These are phyloP conservation scores for Solanum okadae DNA, from an alignment of 257 asterid species.

Conservation along the genomic window DNA sequence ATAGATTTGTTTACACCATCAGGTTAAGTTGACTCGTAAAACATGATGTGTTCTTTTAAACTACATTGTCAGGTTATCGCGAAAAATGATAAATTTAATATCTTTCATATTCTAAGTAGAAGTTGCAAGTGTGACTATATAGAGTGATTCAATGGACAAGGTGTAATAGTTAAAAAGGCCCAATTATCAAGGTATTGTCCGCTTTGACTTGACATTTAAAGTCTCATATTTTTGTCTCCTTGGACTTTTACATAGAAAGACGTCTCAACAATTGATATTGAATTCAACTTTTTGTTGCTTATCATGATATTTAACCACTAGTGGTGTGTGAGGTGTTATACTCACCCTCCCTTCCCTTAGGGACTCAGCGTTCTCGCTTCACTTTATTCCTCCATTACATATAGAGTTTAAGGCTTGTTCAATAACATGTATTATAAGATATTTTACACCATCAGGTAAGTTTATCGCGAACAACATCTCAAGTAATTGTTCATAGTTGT, in stretches of 20 bases:
- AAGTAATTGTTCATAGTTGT: too few species aligned
- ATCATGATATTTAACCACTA: background rate
- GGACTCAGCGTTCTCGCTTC: background rate
- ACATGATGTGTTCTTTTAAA: background rate
- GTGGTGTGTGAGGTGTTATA: background rate
- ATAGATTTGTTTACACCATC: background rate
- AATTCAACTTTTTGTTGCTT: background rate
- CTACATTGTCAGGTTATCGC: background rate
- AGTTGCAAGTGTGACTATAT: background rate
- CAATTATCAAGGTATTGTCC: background rate
- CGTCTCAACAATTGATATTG: background rate
- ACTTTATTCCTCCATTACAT: background rate
- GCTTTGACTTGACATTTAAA: background rate
- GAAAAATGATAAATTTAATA: too few species aligned
- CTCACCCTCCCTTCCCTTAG: background rate
- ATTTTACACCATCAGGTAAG: background rate
- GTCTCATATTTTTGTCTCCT: background rate
- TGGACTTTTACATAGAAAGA: background rate
- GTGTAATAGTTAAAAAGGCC: background rate
- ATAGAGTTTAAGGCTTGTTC: background rate
- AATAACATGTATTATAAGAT: background rate
- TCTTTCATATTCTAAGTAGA: too few species aligned
- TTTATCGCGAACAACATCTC: background rate
- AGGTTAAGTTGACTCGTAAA: background rate
- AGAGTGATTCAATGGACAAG: background rate